A percentile compares a stretch with the other conserved stretches of the same genome.
Evolutionary conservation across 345 rosid genomes (phyloP).

Genomic region (Camelina neglecta): DNA sequence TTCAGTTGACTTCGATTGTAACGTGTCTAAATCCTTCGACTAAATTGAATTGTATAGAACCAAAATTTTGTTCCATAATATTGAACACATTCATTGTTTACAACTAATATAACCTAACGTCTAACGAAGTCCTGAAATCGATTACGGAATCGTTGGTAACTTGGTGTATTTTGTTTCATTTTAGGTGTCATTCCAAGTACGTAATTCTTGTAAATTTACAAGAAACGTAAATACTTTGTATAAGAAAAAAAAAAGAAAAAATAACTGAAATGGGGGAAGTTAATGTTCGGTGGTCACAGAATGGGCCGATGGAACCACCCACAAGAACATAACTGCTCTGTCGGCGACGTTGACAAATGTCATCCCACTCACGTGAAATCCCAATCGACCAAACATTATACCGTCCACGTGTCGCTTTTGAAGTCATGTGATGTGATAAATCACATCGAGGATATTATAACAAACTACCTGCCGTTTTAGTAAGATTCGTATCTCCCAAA

Average conservation of each 20-base stretch:
- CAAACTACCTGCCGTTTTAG: constrained; percentile 27
- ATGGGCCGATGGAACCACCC: constrained; percentile 30
- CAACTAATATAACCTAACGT: neutral
- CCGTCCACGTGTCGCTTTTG: constrained; percentile 25
- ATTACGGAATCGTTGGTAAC: neutral
- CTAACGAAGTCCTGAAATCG: neutral
- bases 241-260: neutral
- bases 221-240: no score
- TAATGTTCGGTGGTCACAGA: constrained; percentile 41
- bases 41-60: neutral
- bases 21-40: neutral
- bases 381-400: constrained; percentile 1
- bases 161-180: neutral
- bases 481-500: neutral
- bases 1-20: neutral
- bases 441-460: constrained; percentile 1
- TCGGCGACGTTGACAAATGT: constrained; percentile 30
- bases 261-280: neutral
- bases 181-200: neutral
- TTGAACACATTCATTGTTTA: neutral
- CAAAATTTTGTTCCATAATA: neutral
- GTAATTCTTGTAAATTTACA: no score
- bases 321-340: constrained; percentile 20
- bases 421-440: neutral
- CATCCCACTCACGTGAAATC: constrained; percentile 34